These are phyloP conservation scores for Huiozyma naganishii DNA, from an alignment of 805 yeast genomes.

Conservation along the genomic window DNA sequence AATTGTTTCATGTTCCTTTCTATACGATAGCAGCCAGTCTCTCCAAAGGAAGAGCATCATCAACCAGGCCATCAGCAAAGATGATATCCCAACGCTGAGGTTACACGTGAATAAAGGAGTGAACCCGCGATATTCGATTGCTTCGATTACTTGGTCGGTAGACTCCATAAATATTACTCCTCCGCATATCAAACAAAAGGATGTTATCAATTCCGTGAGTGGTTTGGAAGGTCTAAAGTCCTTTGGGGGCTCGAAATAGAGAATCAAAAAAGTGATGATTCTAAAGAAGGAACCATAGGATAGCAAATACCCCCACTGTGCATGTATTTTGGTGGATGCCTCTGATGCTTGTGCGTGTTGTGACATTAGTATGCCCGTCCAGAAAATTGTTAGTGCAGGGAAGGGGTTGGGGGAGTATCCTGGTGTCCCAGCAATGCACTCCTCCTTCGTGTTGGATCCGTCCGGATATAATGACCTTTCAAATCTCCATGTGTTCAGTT, in stretches of 20 bases:
- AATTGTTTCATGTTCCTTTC: neutral
- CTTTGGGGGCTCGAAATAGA: slow-evolving; percentile 35
- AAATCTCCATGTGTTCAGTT: slow-evolving; percentile 50
- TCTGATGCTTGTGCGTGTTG: slow-evolving; percentile 80
- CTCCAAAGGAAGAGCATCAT: slow-evolving; percentile 58
- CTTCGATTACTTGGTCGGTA: slow-evolving; percentile 74
- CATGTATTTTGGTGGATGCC: slow-evolving; percentile 69
- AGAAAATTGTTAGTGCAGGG: slow-evolving; percentile 85
- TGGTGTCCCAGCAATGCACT: slow-evolving; percentile 38
- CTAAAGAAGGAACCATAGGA: slow-evolving; percentile 78
- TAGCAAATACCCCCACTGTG: slow-evolving; percentile 86
- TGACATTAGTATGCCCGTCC: slow-evolving; percentile 96
- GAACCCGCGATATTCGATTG: slow-evolving; percentile 70
- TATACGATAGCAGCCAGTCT: slow-evolving; percentile 23
- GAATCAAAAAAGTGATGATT: slow-evolving; percentile 46
- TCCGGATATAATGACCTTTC: slow-evolving; percentile 27
- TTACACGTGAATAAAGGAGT: slow-evolving; percentile 88
- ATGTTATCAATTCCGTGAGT: slow-evolving; percentile 69
- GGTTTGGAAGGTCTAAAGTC: slow-evolving; percentile 53
- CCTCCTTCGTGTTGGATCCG: slow-evolving; percentile 1
- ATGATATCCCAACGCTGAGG: slow-evolving; percentile 66
- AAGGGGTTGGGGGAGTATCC: slow-evolving; percentile 90
- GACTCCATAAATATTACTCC: slow-evolving; percentile 90
- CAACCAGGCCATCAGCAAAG: slow-evolving; percentile 82
- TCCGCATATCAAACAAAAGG: slow-evolving; percentile 76